Percentiles rank a stretch among this genome's conserved stretches.
These are phyloP conservation scores for Boletus fagicola DNA, from an alignment of 768 basidiomycete genomes.

Conservation along the genomic window DNA sequence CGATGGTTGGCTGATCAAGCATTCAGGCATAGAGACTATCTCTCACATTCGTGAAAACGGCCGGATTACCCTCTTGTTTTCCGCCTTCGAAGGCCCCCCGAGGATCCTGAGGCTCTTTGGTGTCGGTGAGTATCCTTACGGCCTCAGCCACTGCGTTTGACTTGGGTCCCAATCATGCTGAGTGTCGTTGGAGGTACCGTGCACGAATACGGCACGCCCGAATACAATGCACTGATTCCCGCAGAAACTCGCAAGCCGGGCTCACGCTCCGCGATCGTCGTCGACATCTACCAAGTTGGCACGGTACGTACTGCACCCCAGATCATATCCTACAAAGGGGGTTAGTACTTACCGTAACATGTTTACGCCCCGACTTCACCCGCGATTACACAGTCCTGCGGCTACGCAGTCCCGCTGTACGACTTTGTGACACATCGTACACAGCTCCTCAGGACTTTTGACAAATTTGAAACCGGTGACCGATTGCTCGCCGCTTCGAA, in stretches of 20 bases:
- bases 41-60: slow-evolving; percentile 64
- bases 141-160: not conserved
- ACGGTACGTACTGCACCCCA: slow-evolving; percentile 33
- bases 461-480: slow-evolving; percentile 44
- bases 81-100: slow-evolving; percentile 59
- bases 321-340: not conserved
- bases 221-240: slow-evolving; percentile 55
- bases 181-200: slow-evolving; percentile 43
- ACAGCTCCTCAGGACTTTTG: slow-evolving; percentile 43
- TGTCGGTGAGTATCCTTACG: slow-evolving; percentile 37
- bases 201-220: slow-evolving; percentile 60
- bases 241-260: slow-evolving; percentile 49
- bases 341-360: not conserved
- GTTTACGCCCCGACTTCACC: not conserved
- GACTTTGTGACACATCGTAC: slow-evolving; percentile 55
- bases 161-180: not conserved
- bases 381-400: slow-evolving; percentile 52
- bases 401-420: slow-evolving; percentile 62
- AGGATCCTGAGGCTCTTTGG: slow-evolving; percentile 57
- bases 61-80: slow-evolving; percentile 59
- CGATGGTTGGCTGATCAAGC: not conserved
- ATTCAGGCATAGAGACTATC: slow-evolving; percentile 52
- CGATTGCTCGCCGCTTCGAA: slow-evolving; percentile 15
- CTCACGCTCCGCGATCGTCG: slow-evolving; percentile 56
- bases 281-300: slow-evolving; percentile 57